Percentiles rank a stretch among this genome's conserved stretches.
phyloP scores from a whole-genome alignment of 352 stramenopile species.

The Globisporangium barbulae region DNA sequence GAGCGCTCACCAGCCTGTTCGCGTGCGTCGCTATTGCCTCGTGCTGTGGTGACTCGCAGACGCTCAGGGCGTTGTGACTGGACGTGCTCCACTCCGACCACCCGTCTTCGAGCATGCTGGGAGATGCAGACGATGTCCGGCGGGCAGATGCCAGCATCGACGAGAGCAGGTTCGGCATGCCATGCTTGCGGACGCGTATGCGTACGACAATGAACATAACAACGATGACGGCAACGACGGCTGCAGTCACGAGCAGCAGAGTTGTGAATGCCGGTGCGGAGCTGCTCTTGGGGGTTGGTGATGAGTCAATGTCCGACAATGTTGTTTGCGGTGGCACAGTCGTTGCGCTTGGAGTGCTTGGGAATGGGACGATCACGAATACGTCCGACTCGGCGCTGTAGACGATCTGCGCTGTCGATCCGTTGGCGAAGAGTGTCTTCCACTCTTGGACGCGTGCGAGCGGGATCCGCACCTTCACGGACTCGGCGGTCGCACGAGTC shows the following conservation, averaged over 20 bases:
- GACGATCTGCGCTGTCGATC: conserved; percentile 39
- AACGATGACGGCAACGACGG: neutral
- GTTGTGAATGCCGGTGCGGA: neutral
- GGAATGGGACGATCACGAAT: neutral
- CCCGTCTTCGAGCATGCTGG: conserved; percentile 7
- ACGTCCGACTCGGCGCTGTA: conserved; percentile 30
- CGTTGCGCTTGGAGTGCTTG: neutral
- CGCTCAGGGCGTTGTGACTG: neutral
- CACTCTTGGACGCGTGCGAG: conserved; percentile 30
- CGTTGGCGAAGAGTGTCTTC: conserved; percentile 34
- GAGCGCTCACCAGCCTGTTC: conserved; percentile 1
- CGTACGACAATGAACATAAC: neutral
- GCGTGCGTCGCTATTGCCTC: neutral
- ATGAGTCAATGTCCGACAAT: neutral
- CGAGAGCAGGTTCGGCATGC: neutral
- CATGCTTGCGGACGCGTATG: neutral
- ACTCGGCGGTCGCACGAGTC: conserved; percentile 12
- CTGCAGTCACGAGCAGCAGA: neutral
- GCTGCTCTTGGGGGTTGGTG: neutral
- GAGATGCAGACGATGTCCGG: neutral
- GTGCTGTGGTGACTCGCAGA: neutral
- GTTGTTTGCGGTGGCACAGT: neutral
- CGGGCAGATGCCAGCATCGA: neutral
- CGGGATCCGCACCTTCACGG: conserved; percentile 30
- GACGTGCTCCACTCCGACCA: conserved; percentile 12